phyloP scores from a whole-genome alignment of 495 filamentous ascomycete species.

The Mycothermus thermophilus region DNA sequence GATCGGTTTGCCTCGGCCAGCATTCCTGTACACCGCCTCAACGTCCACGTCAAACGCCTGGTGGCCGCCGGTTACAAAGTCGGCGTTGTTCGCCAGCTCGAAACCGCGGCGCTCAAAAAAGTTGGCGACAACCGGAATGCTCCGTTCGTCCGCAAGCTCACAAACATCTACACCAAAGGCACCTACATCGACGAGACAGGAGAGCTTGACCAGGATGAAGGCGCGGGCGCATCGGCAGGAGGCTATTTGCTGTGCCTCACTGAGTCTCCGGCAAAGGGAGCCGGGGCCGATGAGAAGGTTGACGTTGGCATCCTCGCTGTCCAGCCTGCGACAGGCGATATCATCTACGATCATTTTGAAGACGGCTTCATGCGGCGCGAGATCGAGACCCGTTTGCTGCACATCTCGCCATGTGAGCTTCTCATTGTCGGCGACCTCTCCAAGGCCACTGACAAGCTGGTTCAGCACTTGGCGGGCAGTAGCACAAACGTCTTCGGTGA shows the following conservation, averaged over 20 bases:
- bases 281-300: constrained; percentile 84
- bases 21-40: constrained; percentile 81
- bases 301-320: constrained; percentile 88
- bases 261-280: constrained; percentile 72
- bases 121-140: constrained; percentile 90
- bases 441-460: constrained; percentile 83
- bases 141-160: constrained; percentile 83
- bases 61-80: constrained; percentile 91
- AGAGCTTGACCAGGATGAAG: constrained; percentile 47
- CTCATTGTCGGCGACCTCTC: constrained; percentile 89
- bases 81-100: constrained; percentile 88
- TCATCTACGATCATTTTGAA: constrained; percentile 93
- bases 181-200: constrained; percentile 95
- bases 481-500: constrained; percentile 87
- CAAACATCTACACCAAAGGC: constrained; percentile 95
- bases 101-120: constrained; percentile 95
- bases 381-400: constrained; percentile 83
- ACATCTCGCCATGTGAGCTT: constrained; percentile 93
- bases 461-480: constrained; percentile 79
- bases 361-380: constrained; percentile 98
- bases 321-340: constrained; percentile 87
- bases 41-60: constrained; percentile 89
- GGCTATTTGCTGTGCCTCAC: constrained; percentile 91
- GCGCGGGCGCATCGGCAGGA: constrained; percentile 52
- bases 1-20: constrained; percentile 92